phyloP scores from a whole-genome alignment of 2,329 filamentous ascomycete species.

The Ilyonectria destructans region DNA sequence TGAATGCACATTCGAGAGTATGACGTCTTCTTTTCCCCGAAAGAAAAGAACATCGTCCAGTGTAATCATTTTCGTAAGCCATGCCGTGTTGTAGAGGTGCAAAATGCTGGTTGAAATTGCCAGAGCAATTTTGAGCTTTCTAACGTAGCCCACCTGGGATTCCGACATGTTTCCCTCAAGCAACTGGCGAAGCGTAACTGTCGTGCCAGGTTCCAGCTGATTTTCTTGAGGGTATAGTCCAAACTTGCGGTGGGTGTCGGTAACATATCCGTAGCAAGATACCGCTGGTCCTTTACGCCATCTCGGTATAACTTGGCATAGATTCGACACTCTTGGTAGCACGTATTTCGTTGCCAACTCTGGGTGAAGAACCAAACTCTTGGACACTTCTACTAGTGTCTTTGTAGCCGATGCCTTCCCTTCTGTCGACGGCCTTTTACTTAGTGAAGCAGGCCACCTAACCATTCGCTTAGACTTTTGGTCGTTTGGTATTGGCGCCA shows the following conservation, averaged over 20 bases:
- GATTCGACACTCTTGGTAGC: neutral
- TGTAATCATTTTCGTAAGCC: conserved; percentile 13
- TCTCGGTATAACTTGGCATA: neutral
- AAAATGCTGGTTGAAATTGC: conserved; percentile 12
- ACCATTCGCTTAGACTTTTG: no score
- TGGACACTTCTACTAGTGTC: neutral
- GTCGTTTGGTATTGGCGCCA: no score
- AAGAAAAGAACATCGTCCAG: conserved; percentile 27
- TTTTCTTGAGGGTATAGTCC: neutral
- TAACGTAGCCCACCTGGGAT: neutral
- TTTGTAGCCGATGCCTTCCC: neutral
- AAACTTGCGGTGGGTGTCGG: conserved; percentile 1
- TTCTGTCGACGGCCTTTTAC: no score
- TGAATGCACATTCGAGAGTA: neutral
- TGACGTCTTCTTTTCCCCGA: neutral
- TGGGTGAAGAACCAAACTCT: neutral
- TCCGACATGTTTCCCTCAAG: neutral
- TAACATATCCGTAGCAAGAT: conserved; percentile 11
- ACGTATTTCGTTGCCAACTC: neutral
- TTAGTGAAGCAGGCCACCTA: no score
- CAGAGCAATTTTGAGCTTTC: conserved; percentile 13
- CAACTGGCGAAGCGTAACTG: conserved; percentile 12
- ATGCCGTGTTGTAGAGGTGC: conserved; percentile 25
- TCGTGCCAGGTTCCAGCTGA: neutral
- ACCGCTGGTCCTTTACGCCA: neutral